phyloP scores from a whole-genome alignment of 1,284 basidiomycete genomes.

The Anthracocystis walkeri region DNA sequence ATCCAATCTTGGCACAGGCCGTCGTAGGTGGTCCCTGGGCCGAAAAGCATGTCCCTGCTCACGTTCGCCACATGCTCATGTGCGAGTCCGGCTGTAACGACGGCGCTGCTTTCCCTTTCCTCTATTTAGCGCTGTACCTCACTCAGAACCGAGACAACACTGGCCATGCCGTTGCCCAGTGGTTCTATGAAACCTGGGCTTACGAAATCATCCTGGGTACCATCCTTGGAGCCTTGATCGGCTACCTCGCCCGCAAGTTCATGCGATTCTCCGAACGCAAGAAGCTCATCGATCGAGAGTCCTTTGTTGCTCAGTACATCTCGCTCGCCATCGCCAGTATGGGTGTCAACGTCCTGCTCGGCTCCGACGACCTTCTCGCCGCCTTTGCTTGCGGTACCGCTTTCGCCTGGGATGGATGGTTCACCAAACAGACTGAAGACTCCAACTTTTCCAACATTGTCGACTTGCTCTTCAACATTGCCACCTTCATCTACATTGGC shows the following conservation, averaged over 20 bases:
- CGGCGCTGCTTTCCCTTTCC: slow-evolving; percentile 86
- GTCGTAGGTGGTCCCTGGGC: slow-evolving; percentile 97
- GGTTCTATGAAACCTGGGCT: slow-evolving; percentile 70
- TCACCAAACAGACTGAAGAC: slow-evolving; percentile 91
- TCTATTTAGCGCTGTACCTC: slow-evolving; percentile 92
- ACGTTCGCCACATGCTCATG: slow-evolving; percentile 90
- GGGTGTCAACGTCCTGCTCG: slow-evolving; percentile 72
- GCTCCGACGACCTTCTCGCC: slow-evolving; percentile 71
- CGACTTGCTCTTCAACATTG: slow-evolving; percentile 76
- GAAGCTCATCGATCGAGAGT: slow-evolving; percentile 93
- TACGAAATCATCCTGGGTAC: slow-evolving; percentile 87
- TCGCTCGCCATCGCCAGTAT: slow-evolving; percentile 83
- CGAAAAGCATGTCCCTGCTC: slow-evolving; percentile 96
- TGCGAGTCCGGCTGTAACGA: slow-evolving; percentile 89
- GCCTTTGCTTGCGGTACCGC: slow-evolving; percentile 95
- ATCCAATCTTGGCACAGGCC: slow-evolving; percentile 77
- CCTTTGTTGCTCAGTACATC: slow-evolving; percentile 89
- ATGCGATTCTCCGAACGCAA: slow-evolving; percentile 94
- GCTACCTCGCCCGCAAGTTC: slow-evolving; percentile 85
- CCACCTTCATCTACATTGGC: slow-evolving; percentile 69
- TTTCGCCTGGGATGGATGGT: slow-evolving; percentile 93
- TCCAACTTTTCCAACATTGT: slow-evolving; percentile 93
- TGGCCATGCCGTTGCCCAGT: slow-evolving; percentile 73
- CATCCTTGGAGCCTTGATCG: slow-evolving; percentile 82
- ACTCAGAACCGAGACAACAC: slow-evolving; percentile 78